Evolutionary conservation across 805 yeast species (phyloP).

Genomic region (Candida sphagnicola): DNA sequence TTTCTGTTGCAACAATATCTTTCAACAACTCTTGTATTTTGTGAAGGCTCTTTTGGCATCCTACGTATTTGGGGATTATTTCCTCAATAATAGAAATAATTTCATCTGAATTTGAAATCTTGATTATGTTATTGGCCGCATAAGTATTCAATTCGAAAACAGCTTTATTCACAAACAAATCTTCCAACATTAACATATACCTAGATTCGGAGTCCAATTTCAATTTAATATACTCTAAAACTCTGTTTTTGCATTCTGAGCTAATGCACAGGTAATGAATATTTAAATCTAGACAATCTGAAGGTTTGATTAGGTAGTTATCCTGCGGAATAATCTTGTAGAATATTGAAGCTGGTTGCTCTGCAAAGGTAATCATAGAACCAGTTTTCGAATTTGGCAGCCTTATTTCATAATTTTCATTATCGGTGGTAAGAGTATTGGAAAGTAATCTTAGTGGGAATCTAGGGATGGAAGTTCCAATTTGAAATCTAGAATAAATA

Average conservation of each 20-base stretch:
- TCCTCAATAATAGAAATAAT: constrained; percentile 12
- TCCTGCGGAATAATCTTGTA: constrained; percentile 42
- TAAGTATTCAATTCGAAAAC: constrained; percentile 28
- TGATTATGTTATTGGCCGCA: constrained; percentile 18
- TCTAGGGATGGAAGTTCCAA: constrained; percentile 52
- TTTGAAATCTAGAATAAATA: constrained; percentile 63
- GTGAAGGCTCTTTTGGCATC: constrained; percentile 6
- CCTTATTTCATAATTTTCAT: constrained; percentile 20
- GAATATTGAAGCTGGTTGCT: constrained; percentile 65
- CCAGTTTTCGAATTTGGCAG: constrained; percentile 16
- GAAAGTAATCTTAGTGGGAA: constrained; percentile 52
- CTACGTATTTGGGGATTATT: constrained; percentile 10
- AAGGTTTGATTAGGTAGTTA: constrained; percentile 13
- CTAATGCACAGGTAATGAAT: constrained; percentile 45
- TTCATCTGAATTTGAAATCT: constrained; percentile 16
- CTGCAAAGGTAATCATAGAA: constrained; percentile 53
- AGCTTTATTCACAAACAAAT: constrained; percentile 13
- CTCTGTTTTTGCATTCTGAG: constrained; percentile 35
- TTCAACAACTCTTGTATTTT: constrained; percentile 8
- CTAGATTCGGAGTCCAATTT: constrained; percentile 8
- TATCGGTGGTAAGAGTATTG: constrained; percentile 34
- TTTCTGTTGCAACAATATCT: background rate
- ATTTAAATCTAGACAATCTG: constrained; percentile 38
- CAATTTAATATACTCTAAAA: background rate
- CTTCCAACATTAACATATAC: constrained; percentile 21